phyloP scores from a whole-genome alignment of 306 rosid species.

The Dalbergia oliveri region DNA sequence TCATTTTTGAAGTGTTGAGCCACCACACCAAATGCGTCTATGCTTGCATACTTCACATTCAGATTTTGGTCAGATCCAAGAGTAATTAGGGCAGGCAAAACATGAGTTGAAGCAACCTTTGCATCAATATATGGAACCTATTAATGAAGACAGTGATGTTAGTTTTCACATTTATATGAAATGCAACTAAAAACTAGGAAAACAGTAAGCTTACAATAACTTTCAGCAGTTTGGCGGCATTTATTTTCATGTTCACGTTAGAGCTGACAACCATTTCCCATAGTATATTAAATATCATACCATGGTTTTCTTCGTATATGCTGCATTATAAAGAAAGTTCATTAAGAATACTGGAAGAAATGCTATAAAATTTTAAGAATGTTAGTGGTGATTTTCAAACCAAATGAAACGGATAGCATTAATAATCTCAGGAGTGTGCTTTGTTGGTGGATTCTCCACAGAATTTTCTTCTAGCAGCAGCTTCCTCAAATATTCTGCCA shows the following conservation, averaged over 20 bases:
- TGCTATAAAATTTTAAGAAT: constrained; percentile 11
- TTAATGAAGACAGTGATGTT: constrained; percentile 33
- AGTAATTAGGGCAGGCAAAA: constrained; percentile 94
- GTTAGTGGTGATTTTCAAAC: constrained; percentile 58
- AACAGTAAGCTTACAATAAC: constrained; percentile 70
- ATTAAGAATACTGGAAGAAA: constrained; percentile 36
- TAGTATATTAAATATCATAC: constrained; percentile 78
- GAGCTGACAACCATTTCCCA: constrained; percentile 99
- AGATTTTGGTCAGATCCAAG: constrained; percentile 93
- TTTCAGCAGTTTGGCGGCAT: constrained; percentile 86
- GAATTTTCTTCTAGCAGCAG: constrained; percentile 69
- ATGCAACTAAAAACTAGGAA: constrained; percentile 46
- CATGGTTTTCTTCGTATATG: constrained; percentile 79
- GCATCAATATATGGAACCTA: constrained; percentile 90
- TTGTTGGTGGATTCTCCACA: constrained; percentile 62
- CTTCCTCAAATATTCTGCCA: constrained; percentile 80
- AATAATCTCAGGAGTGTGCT: constrained; percentile 72
- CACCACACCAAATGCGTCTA: constrained; percentile 94
- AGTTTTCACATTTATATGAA: constrained; percentile 42
- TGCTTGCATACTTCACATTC: constrained; percentile 94
- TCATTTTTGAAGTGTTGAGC: constrained; percentile 94
- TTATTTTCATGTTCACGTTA: constrained; percentile 75
- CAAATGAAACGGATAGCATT: constrained; percentile 94
- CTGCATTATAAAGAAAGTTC: constrained; percentile 63
- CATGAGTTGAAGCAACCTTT: constrained; percentile 90